A percentile compares a stretch with the other conserved stretches of the same genome.
Evolutionary conservation across 495 filamentous ascomycete genomes (phyloP).

Genomic region (Aspergillus coremiiformis): DNA sequence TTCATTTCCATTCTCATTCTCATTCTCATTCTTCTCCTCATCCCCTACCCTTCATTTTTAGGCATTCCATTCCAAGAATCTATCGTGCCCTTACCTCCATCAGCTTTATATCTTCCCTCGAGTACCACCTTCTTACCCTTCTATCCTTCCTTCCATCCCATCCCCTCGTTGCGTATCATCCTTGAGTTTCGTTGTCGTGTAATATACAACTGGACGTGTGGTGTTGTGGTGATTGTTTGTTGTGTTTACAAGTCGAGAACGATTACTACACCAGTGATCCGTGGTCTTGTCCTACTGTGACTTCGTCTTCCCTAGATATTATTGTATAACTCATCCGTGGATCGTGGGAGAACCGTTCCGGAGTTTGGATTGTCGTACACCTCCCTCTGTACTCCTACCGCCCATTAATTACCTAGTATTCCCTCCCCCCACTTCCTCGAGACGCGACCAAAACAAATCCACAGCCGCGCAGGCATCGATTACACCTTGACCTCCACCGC

Average conservation of each 20-base stretch:
- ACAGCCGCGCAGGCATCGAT: not conserved
- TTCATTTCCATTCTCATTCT: not conserved
- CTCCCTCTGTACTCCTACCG: too few species aligned
- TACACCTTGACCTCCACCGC: not conserved
- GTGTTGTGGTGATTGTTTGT: too few species aligned
- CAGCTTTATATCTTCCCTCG: conserved; percentile 5
- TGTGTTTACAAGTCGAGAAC: not conserved
- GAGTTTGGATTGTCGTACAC: not conserved
- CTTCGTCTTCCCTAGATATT: not conserved
- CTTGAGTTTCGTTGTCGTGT: not conserved
- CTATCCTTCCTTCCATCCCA: not conserved
- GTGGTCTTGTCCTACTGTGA: not conserved
- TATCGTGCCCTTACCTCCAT: not conserved
- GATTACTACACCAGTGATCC: not conserved
- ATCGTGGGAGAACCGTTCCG: not conserved
- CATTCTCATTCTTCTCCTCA: not conserved
- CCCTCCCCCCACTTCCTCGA: conserved; percentile 8
- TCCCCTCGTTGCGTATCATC: conserved; percentile 6
- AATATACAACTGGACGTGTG: not conserved
- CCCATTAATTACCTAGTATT: not conserved
- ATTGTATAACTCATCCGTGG: not conserved
- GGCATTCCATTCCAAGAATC: too few species aligned
- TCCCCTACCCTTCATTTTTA: too few species aligned
- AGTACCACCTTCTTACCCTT: not conserved
- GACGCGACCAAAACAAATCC: conserved; percentile 21